These are phyloP conservation scores for Cardiosporidium cionae DNA, from an alignment of 169 alveolate species.

Conservation along the genomic window DNA sequence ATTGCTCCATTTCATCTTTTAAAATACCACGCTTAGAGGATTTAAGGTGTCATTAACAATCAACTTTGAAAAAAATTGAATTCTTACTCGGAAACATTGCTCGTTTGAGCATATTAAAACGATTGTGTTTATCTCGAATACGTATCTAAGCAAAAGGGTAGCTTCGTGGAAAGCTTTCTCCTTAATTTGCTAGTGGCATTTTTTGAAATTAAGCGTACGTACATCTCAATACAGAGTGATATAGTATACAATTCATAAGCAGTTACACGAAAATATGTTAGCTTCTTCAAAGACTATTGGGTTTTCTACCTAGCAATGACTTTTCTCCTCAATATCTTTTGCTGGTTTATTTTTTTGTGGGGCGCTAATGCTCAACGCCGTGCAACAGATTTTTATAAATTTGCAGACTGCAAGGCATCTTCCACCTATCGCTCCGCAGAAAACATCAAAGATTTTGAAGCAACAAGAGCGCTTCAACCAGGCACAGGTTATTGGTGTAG, in stretches of 20 bases:
- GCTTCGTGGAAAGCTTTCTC: too few relatives aligned
- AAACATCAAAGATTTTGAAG: slow-evolving; percentile 28
- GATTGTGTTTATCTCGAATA: too few relatives aligned
- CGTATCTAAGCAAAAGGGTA: too few relatives aligned
- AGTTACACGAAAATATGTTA: not conserved
- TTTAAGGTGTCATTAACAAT: too few relatives aligned
- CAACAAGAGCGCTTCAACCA: slow-evolving; percentile 29
- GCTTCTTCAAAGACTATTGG: not conserved
- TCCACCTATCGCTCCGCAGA: slow-evolving; percentile 15
- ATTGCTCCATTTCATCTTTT: not conserved
- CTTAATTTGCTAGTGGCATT: too few relatives aligned
- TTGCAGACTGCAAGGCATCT: slow-evolving; percentile 17
- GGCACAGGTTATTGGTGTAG: slow-evolving; percentile 35
- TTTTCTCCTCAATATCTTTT: not conserved
- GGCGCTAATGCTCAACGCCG: not conserved
- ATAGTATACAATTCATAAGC: not conserved
- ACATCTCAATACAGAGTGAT: too few relatives aligned
- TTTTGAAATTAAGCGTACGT: too few relatives aligned
- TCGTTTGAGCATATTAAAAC: not conserved
- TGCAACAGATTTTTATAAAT: not conserved
- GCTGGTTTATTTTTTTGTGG: not conserved
- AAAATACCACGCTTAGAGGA: too few relatives aligned
- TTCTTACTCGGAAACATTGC: not conserved
- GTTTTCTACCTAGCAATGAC: not conserved
- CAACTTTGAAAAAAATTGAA: too few relatives aligned